Conservation (phyloP, 345 rosid species). For the Syzygium jambos region DNA sequence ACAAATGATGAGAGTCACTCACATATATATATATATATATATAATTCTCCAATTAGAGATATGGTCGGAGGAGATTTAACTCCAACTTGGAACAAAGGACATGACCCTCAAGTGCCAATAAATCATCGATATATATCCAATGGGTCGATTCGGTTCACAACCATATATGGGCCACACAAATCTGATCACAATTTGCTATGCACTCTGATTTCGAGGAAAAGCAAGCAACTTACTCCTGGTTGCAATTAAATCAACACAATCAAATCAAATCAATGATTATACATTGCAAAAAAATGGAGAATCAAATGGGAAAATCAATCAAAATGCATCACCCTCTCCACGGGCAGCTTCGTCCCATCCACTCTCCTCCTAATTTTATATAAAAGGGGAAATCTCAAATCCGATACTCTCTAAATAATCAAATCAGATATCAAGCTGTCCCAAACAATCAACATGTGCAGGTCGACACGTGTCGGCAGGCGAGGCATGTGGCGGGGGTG, state of each 20-base stretch:
- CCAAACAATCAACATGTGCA: neutral
- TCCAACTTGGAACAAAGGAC: neutral
- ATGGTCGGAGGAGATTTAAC: neutral
- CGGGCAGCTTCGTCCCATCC: neutral
- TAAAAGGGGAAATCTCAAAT: neutral
- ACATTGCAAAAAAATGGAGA: neutral
- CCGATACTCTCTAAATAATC: neutral
- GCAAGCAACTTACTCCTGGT: neutral
- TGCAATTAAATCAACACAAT: neutral
- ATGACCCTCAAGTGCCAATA: neutral
- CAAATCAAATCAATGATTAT: neutral
- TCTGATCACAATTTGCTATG: neutral
- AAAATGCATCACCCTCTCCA: neutral
- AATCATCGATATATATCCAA: neutral
- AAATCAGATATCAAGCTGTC: neutral
- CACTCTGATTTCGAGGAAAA: neutral
- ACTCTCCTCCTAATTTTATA: neutral
- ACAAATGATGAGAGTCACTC: neutral
- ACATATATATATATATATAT: neutral
- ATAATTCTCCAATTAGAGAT: neutral
- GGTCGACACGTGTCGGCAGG: neutral
- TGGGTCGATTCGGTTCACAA: neutral
- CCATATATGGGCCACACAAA: neutral
- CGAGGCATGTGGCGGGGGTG: neutral
- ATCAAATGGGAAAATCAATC: neutral